Evolutionary conservation across 140 eudicot species (phyloP).

Genomic region (Cichorium intybus): DNA sequence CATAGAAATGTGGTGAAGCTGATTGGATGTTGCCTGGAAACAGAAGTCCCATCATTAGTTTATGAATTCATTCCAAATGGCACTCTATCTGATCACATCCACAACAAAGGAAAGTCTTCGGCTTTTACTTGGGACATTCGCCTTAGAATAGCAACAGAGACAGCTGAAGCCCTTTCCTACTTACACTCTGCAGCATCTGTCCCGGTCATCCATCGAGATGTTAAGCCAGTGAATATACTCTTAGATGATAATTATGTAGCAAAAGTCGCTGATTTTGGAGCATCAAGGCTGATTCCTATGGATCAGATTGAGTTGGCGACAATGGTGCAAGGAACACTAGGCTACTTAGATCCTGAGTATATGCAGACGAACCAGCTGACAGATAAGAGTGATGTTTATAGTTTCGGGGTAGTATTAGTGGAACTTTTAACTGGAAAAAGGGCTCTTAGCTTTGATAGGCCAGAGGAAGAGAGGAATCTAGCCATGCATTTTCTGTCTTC

Average conservation of each 20-base stretch:
- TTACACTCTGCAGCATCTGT: constrained; percentile 21
- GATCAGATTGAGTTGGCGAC: constrained; percentile 35
- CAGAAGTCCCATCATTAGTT: constrained; percentile 21
- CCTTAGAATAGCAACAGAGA: constrained; percentile 21
- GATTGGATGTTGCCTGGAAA: constrained; percentile 20
- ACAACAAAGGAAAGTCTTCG: constrained; percentile 3
- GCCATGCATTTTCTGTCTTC: constrained; percentile 12
- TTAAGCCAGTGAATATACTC: constrained; percentile 20
- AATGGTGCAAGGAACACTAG: constrained; percentile 39
- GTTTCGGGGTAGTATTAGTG: constrained; percentile 12
- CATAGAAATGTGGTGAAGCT: constrained; percentile 19
- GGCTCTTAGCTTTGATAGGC: constrained; percentile 28
- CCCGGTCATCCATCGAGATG: constrained; percentile 26
- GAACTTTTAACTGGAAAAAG: constrained; percentile 13
- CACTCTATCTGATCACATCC: constrained; percentile 18
- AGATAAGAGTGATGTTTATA: constrained; percentile 20
- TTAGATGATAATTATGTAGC: constrained; percentile 14
- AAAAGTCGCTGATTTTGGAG: constrained; percentile 31
- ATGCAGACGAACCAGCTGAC: constrained; percentile 25
- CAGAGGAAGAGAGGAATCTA: constrained; percentile 24
- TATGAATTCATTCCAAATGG: constrained; percentile 24
- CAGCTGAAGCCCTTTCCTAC: constrained; percentile 27
- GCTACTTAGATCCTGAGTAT: constrained; percentile 38
- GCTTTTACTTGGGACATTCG: constrained; percentile 11
- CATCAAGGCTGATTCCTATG: constrained; percentile 22